Conservation (phyloP, 768 basidiomycete genomes). For the Termitomyces sp. region DNA sequence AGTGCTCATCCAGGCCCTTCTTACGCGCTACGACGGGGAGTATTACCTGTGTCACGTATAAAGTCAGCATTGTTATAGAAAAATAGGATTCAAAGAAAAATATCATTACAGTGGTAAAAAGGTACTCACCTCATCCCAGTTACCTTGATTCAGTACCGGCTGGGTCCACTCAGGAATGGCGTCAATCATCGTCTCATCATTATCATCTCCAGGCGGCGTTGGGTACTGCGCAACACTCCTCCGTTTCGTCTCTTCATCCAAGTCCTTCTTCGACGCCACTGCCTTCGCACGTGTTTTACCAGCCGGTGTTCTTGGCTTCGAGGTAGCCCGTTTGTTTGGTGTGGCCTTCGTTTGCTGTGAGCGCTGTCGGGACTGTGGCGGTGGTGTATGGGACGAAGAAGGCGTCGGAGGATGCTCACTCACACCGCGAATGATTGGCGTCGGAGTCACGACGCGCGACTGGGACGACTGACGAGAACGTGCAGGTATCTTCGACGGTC, state of each 20-base stretch:
- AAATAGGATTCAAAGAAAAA: constrained; percentile 3
- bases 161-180: constrained; percentile 85
- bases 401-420: constrained; percentile 34
- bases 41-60: constrained; percentile 50
- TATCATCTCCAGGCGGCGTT: constrained; percentile 40
- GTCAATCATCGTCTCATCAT: constrained; percentile 45
- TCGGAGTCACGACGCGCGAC: constrained; percentile 37
- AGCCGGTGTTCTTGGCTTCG: constrained; percentile 24
- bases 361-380: constrained; percentile 19
- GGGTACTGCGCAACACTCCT: constrained; percentile 68
- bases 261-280: constrained; percentile 29
- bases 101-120: constrained; percentile 1
- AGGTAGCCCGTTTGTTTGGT: constrained; percentile 24
- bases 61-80: constrained; percentile 6
- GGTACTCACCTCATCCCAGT: constrained; percentile 73
- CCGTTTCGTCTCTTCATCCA: constrained; percentile 41
- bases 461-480: constrained; percentile 40
- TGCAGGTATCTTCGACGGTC: constrained; percentile 36
- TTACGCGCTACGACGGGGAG: constrained; percentile 82
- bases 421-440: constrained; percentile 26
- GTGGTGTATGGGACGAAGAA: constrained; percentile 22
- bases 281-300: constrained; percentile 35
- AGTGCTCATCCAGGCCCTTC: constrained; percentile 69
- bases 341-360: constrained; percentile 25
- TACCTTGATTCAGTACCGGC: constrained; percentile 58